Conservation (phyloP, 805 yeast species). For the Maudiozyma saulgeensis region DNA sequence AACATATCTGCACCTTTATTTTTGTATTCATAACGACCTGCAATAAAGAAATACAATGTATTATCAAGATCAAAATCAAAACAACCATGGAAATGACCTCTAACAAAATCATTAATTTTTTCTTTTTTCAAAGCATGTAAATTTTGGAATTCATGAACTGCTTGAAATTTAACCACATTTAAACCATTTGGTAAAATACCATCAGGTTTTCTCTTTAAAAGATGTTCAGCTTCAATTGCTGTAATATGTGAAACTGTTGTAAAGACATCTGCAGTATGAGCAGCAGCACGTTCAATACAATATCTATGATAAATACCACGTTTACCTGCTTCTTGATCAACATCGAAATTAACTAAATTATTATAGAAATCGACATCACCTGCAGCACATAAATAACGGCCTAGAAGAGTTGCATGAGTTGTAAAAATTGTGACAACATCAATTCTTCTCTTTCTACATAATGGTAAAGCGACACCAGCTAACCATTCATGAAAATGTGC, state of each 20-base stretch:
- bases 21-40: constrained; percentile 94
- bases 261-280: constrained; percentile 92
- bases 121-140: constrained; percentile 87
- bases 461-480: constrained; percentile 91
- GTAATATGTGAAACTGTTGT: constrained; percentile 96
- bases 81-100: constrained; percentile 96
- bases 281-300: constrained; percentile 93
- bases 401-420: constrained; percentile 92
- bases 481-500: constrained; percentile 98
- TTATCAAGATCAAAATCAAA: constrained; percentile 90
- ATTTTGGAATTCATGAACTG: constrained; percentile 96
- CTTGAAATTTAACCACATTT: constrained; percentile 91
- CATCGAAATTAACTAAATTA: constrained; percentile 80
- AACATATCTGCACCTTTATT: constrained; percentile 95
- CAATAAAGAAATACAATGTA: constrained; percentile 89
- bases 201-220: constrained; percentile 91
- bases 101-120: constrained; percentile 84
- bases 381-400: constrained; percentile 92
- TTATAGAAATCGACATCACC: constrained; percentile 95
- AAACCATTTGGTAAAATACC: constrained; percentile 96
- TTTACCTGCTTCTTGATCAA: constrained; percentile 96
- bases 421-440: constrained; percentile 95
- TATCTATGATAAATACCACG: constrained; percentile 95
- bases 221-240: constrained; percentile 90
- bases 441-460: constrained; percentile 81